These are phyloP conservation scores for Mallotus japonicus DNA, from an alignment of 441 rosid genomes.

Conservation along the genomic window DNA sequence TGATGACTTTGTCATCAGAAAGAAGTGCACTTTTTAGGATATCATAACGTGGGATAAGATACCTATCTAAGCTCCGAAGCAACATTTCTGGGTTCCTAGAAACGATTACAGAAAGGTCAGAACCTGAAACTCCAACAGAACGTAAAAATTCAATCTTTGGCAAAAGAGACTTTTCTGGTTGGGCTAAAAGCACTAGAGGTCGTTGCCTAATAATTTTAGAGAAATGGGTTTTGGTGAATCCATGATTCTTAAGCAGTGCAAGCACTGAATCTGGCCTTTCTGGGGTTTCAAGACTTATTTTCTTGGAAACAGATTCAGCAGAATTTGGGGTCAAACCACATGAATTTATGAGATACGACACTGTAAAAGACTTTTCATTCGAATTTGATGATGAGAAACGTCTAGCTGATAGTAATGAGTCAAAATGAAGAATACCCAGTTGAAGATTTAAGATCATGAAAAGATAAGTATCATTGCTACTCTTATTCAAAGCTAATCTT, in stretches of 20 bases:
- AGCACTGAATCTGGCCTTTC: constrained; percentile 9
- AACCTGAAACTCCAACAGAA: constrained; percentile 31
- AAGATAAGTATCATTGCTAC: too few species aligned
- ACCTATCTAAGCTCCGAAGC: constrained; percentile 25
- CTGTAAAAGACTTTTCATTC: not conserved
- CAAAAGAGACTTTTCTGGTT: constrained; percentile 25
- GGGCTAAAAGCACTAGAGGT: constrained; percentile 21
- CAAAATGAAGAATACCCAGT: not conserved
- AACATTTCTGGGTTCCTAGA: constrained; percentile 15
- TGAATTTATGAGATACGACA: constrained; percentile 5
- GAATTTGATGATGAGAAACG: not conserved
- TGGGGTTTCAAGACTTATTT: not conserved
- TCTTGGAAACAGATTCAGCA: constrained; percentile 6
- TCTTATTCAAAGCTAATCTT: not conserved
- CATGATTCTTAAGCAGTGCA: constrained; percentile 24
- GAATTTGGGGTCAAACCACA: not conserved
- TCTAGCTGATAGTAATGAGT: not conserved
- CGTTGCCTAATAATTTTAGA: constrained; percentile 2
- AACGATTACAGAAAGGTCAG: constrained; percentile 22
- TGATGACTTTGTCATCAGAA: constrained; percentile 18
- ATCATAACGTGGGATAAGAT: constrained; percentile 30
- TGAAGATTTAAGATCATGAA: not conserved
- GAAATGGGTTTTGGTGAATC: constrained; percentile 31
- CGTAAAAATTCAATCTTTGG: constrained; percentile 39
- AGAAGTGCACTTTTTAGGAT: constrained; percentile 16